These are phyloP conservation scores for Daedaleopsis nitida DNA, from an alignment of 768 basidiomycete species.

Conservation along the genomic window DNA sequence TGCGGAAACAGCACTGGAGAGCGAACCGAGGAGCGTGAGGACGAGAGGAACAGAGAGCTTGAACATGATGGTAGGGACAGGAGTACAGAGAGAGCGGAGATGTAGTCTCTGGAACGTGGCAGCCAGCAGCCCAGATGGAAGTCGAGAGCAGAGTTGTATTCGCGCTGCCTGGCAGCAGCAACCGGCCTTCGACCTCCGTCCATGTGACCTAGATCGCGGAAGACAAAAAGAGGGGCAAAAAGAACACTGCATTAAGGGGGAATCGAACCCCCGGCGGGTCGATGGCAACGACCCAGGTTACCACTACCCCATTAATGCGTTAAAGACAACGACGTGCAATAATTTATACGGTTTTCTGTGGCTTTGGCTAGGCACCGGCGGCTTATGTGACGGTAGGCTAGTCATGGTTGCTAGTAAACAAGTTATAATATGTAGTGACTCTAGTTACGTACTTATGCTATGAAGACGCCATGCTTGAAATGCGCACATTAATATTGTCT, in stretches of 20 bases:
- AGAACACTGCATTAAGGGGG: conserved; percentile 73
- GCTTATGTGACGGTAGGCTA: no score
- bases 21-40: conserved; percentile 13
- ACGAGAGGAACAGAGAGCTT: conserved; percentile 14
- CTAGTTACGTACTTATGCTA: no score
- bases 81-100: neutral
- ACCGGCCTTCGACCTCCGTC: neutral
- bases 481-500: no score
- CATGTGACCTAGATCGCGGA: no score
- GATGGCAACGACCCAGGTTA: conserved; percentile 44
- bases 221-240: no score
- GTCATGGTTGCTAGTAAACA: no score
- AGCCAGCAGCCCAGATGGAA: conserved; percentile 20
- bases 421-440: no score
- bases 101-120: conserved; percentile 8
- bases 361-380: no score
- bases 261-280: conserved; percentile 91
- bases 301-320: conserved; percentile 39
- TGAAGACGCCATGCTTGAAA: no score
- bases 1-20: conserved; percentile 16
- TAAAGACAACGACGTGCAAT: no score
- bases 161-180: neutral
- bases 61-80: conserved; percentile 20
- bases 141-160: conserved; percentile 6
- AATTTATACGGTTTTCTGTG: no score